Evolutionary conservation across 768 basidiomycete genomes (phyloP).

Genomic region (Rhizopogon sp.): DNA sequence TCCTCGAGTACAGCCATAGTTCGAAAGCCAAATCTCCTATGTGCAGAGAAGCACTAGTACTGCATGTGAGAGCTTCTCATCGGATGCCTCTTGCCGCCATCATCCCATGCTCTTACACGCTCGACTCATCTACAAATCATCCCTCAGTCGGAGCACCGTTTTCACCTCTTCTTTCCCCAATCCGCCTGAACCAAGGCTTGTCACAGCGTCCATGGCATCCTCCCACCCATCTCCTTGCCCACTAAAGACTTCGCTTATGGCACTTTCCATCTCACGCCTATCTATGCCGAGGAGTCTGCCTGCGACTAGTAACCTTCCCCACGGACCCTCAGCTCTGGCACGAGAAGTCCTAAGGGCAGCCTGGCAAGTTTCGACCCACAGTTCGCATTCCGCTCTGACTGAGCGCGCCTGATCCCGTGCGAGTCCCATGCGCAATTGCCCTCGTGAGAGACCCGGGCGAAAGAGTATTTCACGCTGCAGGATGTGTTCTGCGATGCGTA

Average conservation of each 20-base stretch:
- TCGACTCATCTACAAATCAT: conserved; percentile 28
- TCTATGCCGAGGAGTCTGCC: conserved; percentile 63
- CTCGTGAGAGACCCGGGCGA: conserved; percentile 59
- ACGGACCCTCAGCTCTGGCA: conserved; percentile 64
- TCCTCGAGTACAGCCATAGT: not conserved
- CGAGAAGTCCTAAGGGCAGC: conserved; percentile 44
- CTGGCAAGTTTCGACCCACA: conserved; percentile 81
- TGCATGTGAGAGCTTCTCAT: not conserved
- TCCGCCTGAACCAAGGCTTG: conserved; percentile 55
- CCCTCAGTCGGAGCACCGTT: conserved; percentile 44
- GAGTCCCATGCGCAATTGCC: conserved; percentile 14
- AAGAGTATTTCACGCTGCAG: conserved; percentile 79
- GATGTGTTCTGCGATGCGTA: conserved; percentile 71
- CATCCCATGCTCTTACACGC: not conserved
- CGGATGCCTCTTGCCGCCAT: not conserved
- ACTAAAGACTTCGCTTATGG: conserved; percentile 11
- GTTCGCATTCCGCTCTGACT: conserved; percentile 66
- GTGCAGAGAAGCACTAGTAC: not conserved
- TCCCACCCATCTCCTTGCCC: conserved; percentile 44
- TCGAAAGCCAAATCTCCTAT: not conserved
- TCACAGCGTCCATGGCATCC: conserved; percentile 35
- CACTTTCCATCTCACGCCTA: conserved; percentile 28
- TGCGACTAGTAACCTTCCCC: conserved; percentile 69
- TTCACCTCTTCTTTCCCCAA: conserved; percentile 58
- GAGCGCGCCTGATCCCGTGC: conserved; percentile 46